Percentiles rank a stretch among this genome's conserved stretches.
phyloP scores from a whole-genome alignment of 108 stramenopile genomes.

The Bacterosira constricta region DNA sequence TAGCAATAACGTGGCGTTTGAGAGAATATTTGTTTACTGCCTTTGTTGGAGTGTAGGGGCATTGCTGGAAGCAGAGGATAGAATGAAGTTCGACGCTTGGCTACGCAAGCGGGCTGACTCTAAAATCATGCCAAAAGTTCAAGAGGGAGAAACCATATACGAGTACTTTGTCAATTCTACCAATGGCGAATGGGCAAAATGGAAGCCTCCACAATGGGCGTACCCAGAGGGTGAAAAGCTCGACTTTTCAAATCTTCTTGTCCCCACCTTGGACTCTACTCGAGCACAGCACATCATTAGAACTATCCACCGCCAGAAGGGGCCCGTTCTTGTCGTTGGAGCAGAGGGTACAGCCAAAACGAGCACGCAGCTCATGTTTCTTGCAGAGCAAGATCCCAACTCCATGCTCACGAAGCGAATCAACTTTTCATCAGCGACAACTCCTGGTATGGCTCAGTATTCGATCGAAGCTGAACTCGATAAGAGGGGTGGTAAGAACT shows the following conservation, averaged over 20 bases:
- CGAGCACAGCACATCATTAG: conserved; percentile 74
- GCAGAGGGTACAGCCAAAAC: conserved; percentile 94
- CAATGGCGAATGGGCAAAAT: conserved; percentile 65
- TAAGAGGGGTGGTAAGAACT: conserved; percentile 91
- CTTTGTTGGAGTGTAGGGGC: conserved; percentile 90
- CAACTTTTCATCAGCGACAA: conserved; percentile 92
- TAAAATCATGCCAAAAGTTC: conserved; percentile 70
- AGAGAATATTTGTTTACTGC: conserved; percentile 83
- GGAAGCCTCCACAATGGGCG: conserved; percentile 79
- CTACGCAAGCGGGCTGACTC: conserved; percentile 64
- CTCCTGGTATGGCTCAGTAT: conserved; percentile 88
- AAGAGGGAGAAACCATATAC: conserved; percentile 76
- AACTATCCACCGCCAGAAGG: conserved; percentile 72
- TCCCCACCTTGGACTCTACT: conserved; percentile 93
- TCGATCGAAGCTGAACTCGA: conserved; percentile 90
- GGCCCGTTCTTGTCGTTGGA: conserved; percentile 81
- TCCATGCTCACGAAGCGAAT: conserved; percentile 75
- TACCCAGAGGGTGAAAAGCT: conserved; percentile 78
- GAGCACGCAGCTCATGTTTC: conserved; percentile 88
- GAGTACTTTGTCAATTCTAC: conserved; percentile 77
- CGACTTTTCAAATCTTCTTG: conserved; percentile 89
- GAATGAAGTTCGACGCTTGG: conserved; percentile 79
- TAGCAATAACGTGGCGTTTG: conserved; percentile 46
- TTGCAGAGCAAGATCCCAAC: conserved; percentile 67
- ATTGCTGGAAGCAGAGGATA: conserved; percentile 87